Evolutionary conservation across 371 early-diverging fungal species (phyloP).

Genomic region (Syncephalastrum racemosum): DNA sequence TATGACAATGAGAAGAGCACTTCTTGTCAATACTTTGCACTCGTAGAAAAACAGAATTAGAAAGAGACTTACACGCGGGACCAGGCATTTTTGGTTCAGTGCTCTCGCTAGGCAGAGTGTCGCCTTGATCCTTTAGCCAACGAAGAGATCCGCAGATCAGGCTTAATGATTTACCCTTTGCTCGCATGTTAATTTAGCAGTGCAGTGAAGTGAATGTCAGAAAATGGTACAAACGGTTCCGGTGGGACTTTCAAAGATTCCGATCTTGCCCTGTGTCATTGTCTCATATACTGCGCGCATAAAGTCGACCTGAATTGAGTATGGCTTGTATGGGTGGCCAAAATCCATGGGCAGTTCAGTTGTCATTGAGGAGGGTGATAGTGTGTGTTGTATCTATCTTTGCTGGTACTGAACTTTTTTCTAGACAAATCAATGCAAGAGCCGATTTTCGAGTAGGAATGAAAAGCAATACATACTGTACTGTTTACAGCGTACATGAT

Average conservation of each 20-base stretch:
- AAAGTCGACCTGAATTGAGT: constrained; percentile 76
- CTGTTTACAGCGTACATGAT: too few relatives aligned
- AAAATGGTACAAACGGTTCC: constrained; percentile 66
- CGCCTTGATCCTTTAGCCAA: constrained; percentile 72
- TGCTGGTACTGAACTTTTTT: too few relatives aligned
- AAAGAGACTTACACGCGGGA: too few relatives aligned
- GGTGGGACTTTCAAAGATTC: constrained; percentile 89
- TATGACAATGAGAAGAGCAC: not conserved
- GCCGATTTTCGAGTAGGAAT: too few relatives aligned
- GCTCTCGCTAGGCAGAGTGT: not conserved
- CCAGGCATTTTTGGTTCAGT: not conserved
- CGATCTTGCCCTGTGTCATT: constrained; percentile 69
- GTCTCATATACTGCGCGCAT: constrained; percentile 74
- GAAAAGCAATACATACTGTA: too few relatives aligned
- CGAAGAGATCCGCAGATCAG: constrained; percentile 81
- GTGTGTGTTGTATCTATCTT: too few relatives aligned
- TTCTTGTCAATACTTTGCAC: constrained; percentile 7
- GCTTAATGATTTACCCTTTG: constrained; percentile 83
- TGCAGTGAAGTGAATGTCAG: not conserved
- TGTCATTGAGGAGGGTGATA: too few relatives aligned
- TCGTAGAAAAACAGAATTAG: too few relatives aligned
- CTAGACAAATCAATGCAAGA: too few relatives aligned
- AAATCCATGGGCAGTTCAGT: constrained; percentile 25
- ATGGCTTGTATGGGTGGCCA: constrained; percentile 74
- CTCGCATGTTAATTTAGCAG: not conserved